Base-by-base conservation (phyloP, 306 rosid species). In the Fragaria ananassa region DNA sequence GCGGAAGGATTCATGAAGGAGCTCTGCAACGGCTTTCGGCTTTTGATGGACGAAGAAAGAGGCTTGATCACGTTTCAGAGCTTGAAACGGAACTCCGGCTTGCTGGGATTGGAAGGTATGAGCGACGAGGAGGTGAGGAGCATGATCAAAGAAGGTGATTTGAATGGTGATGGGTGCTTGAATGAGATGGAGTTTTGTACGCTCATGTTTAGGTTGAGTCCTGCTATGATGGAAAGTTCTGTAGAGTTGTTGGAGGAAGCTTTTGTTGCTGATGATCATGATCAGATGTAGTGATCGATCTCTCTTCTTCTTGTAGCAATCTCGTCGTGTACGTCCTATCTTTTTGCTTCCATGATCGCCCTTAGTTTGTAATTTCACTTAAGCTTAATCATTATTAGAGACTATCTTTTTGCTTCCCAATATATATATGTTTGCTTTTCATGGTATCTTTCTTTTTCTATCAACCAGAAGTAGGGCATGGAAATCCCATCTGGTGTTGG, bases 191-290 rank as follows among this genome's bases (percentile, higher is more conserved):
- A 93, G 77, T 93, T 93, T 70, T 93, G 92, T 34, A 90, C 89
- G 0, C 96, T 93, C 63, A 93, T 93, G 98, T 87, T 93, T 76
- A 90, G 88, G 87, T 70, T 93, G 84, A 93, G 98, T 54, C 98
- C 98, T 81, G 88, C 84, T 54, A 85, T 93, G 84, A 93, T 93
- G 97, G 83, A 75, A 45, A 78, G 65, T 27, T 89, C 93, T 10
- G 75, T 74, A 53, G 60, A 80, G 4, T 82, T 91, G 50, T 60
- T 89, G 81, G 88, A 85, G 74, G 89, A 87, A 72, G 90, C 93
- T 71, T 82, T 91, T 74, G 70, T 41, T 71, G 6, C 13, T 37
- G 47, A 54, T n/a, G 21, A 25, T 23, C 51, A 58, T 13, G 19
- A 34, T 54, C 8, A 41, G 19, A 25, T 73, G 18, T 42, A 23